A percentile compares a stretch with the other conserved stretches of the same genome.
These are phyloP conservation scores for Phalaenopsis hybrid DNA, from an alignment of 116 monocot genomes.

Conservation along the genomic window DNA sequence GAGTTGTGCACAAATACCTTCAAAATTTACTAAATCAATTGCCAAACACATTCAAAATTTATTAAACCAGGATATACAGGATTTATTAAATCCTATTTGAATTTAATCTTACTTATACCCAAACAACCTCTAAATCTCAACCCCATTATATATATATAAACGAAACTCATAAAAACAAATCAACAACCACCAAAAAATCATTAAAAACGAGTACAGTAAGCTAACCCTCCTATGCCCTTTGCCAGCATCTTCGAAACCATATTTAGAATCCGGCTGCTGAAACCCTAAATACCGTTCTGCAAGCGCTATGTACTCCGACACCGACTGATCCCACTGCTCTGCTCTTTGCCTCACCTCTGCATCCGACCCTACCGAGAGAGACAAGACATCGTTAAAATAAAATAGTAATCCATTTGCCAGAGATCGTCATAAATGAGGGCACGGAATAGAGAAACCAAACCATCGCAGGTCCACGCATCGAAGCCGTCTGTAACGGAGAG, in stretches of 20 bases:
- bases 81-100: neutral
- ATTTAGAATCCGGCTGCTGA: constrained; percentile 63
- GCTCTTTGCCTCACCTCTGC: constrained; percentile 63
- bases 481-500: constrained; percentile 76
- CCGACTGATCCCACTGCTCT: constrained; percentile 83
- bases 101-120: neutral
- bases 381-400: neutral
- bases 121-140: neutral
- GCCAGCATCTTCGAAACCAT: constrained; percentile 77
- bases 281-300: constrained; percentile 69
- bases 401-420: neutral
- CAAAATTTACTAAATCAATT: too few species aligned
- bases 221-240: constrained; percentile 59
- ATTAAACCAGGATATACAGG: too few species aligned
- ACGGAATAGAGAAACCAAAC: constrained; percentile 7
- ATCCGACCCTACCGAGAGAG: constrained; percentile 41
- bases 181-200: neutral
- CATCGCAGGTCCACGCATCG: constrained; percentile 64
- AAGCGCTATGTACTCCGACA: constrained; percentile 51
- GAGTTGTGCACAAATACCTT: too few species aligned
- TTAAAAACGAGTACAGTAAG: neutral
- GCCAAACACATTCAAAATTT: too few species aligned
- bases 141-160: neutral
- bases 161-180: neutral
- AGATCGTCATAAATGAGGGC: neutral